Percentiles rank a stretch among this genome's conserved stretches.
Evolutionary conservation across 169 alveolate species (phyloP).

Genomic region (Plasmodium sp.): DNA sequence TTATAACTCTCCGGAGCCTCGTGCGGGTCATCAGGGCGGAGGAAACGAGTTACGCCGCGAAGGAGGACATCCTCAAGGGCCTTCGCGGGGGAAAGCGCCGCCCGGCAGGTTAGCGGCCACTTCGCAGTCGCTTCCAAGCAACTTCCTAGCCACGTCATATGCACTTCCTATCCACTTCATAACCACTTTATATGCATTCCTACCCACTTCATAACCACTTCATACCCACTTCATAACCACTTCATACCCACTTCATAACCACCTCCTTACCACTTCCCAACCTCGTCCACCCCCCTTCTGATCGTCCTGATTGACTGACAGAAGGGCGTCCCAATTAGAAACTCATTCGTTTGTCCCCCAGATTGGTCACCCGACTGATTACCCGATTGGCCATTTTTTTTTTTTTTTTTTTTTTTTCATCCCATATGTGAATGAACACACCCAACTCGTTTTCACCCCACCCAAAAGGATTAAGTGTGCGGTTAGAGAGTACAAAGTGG

Average conservation of each 20-base stretch:
- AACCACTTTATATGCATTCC: too few relatives aligned
- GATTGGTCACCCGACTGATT: background rate
- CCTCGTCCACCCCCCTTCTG: background rate
- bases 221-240: too few relatives aligned
- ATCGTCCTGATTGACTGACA: background rate
- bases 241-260: background rate
- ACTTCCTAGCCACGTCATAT: too few relatives aligned
- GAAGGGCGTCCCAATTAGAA: background rate
- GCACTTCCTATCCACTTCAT: too few relatives aligned
- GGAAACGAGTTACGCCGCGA: constrained; percentile 23
- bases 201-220: too few relatives aligned
- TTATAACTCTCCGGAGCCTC: constrained; percentile 57
- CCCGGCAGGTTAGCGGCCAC: background rate
- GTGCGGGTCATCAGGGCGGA: constrained; percentile 64
- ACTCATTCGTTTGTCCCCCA: background rate
- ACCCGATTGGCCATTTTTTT: background rate
- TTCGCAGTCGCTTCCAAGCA: background rate
- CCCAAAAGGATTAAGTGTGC: background rate
- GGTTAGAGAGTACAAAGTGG: background rate
- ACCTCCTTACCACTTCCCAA: too few relatives aligned
- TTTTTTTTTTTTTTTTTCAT: too few relatives aligned
- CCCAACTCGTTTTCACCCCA: background rate
- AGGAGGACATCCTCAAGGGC: constrained; percentile 14
- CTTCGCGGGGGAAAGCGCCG: background rate
- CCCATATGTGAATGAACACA: background rate